Conservation (phyloP, 257 asterid species). For the Solanum stenotomum region DNA sequence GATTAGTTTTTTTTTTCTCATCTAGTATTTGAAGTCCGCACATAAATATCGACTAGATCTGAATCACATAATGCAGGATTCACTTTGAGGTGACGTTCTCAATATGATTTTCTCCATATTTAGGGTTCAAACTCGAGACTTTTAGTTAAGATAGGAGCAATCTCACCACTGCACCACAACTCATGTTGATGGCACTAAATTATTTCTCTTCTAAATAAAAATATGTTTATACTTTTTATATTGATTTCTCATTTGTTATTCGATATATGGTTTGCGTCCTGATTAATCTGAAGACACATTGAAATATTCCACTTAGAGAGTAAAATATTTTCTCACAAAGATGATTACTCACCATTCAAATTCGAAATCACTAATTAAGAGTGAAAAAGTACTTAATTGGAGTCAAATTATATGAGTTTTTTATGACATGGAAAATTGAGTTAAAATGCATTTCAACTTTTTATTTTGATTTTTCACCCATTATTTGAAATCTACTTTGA, state of each 20-base stretch:
- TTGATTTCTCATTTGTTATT: neutral
- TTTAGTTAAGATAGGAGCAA: neutral
- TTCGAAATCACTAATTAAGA: too few species aligned
- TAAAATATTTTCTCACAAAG: too few species aligned
- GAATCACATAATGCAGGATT: too few species aligned
- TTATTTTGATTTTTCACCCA: neutral
- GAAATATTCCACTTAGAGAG: neutral
- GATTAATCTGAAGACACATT: neutral
- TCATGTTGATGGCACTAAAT: neutral
- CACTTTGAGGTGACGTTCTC: too few species aligned
- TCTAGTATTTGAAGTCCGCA: neutral
- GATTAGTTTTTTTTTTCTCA: too few species aligned
- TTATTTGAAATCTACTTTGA: neutral
- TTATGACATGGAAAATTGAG: neutral
- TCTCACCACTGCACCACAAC: neutral
- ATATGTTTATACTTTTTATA: too few species aligned
- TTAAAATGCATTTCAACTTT: neutral
- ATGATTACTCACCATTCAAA: too few species aligned
- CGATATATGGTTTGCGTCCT: too few species aligned
- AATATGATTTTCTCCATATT: too few species aligned
- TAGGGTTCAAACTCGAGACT: fast-evolving
- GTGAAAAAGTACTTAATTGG: fast-evolving
- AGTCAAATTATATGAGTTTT: too few species aligned
- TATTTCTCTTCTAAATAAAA: neutral
- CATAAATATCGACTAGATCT: neutral